Evolutionary conservation across 441 rosid genomes (phyloP).

Genomic region (Kokia cookei): DNA sequence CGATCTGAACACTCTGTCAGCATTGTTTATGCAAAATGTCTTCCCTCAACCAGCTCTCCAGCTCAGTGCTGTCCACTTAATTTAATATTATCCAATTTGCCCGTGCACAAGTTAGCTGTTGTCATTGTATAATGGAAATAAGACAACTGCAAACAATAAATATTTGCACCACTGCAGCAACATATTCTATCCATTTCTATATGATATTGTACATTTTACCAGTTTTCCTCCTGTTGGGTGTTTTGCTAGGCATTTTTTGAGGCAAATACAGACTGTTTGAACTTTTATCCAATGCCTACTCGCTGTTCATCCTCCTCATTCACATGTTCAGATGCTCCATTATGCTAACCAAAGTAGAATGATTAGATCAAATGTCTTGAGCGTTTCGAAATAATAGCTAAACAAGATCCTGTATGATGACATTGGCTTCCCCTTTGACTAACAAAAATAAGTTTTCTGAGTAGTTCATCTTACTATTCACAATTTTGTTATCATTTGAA

Average conservation of each 20-base stretch:
- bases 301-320: not conserved
- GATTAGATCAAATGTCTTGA: not conserved
- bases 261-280: too few relatives aligned
- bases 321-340: not conserved
- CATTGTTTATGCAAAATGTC: too few relatives aligned
- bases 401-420: not conserved
- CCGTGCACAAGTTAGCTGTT: too few relatives aligned
- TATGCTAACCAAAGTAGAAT: not conserved
- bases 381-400: not conserved
- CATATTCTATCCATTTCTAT: not conserved
- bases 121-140: not conserved
- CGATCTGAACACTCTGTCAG: too few relatives aligned
- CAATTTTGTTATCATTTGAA: not conserved
- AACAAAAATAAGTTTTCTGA: too few relatives aligned
- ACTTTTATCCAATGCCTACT: too few relatives aligned
- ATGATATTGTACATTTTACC: too few relatives aligned
- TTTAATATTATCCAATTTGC: too few relatives aligned
- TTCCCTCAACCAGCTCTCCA: too few relatives aligned
- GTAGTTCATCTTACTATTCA: not conserved
- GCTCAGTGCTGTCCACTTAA: not conserved
- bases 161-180: not conserved
- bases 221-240: too few relatives aligned
- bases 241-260: too few relatives aligned
- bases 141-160: not conserved
- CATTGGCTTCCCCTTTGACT: not conserved